Percentiles rank a stretch among this genome's conserved stretches.
Conservation (phyloP, 2,329 filamentous ascomycete species). For the Podosphaera xanthii region DNA sequence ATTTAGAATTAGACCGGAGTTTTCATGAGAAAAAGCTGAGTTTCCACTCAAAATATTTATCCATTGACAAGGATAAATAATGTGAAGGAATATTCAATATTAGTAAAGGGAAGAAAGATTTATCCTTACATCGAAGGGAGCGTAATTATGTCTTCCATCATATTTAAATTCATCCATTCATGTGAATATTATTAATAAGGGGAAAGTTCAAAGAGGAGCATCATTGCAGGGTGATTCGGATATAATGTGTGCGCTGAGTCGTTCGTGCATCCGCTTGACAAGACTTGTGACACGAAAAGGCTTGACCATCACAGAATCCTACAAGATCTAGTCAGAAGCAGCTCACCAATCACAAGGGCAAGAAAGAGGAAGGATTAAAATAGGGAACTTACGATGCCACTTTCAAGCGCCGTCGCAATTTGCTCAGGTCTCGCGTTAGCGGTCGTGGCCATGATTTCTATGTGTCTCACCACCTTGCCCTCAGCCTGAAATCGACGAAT, state of each 20-base stretch:
- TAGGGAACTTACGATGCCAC: constrained; percentile 7
- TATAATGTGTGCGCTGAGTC: not conserved
- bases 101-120: no score
- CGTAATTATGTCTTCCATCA: no score
- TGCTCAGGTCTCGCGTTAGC: constrained; percentile 15
- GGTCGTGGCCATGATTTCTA: constrained; percentile 16
- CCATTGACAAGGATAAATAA: no score
- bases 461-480: constrained; percentile 26
- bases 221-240: not conserved
- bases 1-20: no score
- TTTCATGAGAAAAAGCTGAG: no score
- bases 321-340: not conserved
- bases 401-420: constrained; percentile 8
- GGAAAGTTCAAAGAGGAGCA: not conserved
- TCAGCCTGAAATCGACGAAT: constrained; percentile 36
- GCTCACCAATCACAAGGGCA: not conserved
- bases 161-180: no score
- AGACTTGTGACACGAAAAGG: constrained; percentile 5
- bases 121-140: no score
- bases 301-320: constrained; percentile 5
- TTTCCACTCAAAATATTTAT: no score
- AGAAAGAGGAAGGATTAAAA: not conserved
- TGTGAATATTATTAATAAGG: no score
- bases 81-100: no score
- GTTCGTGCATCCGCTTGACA: constrained; percentile 4